Evolutionary conservation across 176 grass and related monocot genomes (phyloP), one percentile per base, ranked within the genome.

Genomic region (Zoysia pacifica): DNA sequence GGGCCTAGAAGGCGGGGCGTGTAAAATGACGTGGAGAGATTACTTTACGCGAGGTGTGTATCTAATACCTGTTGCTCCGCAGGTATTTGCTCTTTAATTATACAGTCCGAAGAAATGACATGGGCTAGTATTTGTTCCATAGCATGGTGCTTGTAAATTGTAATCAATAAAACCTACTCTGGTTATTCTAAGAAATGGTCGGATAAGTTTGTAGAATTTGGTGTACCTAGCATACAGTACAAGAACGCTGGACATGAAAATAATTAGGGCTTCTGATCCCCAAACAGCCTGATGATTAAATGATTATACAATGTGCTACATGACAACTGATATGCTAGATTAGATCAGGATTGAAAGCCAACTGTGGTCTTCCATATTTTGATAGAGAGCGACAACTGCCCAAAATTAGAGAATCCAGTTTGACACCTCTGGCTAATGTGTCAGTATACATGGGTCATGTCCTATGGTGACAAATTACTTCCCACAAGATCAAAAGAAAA

Each of bases 1-100:
- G 50, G 77, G 79, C 49, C 80, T 86, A 9, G 86, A 83, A 78
- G 50, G 77, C 66, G 76, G 15, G 46, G 42, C 74, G 20, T 73
- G 59, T 78, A 40, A 65, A 78, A 95, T 95, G 92, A 76, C 96
- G n/a, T 93, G 96, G 90, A 99, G 79, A 69, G 92, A 99, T 76
- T 99, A 99, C 84, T 86, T 85, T 47, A 69, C 84, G 68, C 75
- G 86, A 93, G 92, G 96, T 99, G 62, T 36, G 62, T 37, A 28
- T 28, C 28, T 28, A 39, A 53, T 79, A 51, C 71, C n/a, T 74
- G 47, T 19, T 89, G 28, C 50, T 49, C 48, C 62, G 48, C 41
- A 36, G 35, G 7, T 73, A 52, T 28, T 60, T 45, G 69, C 49
- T 81, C 4, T 45, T 58, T 84, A 6, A 56, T 70, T 69, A 15